A percentile compares a stretch with the other conserved stretches of the same genome.
phyloP scores from a whole-genome alignment of 352 stramenopile genomes.

The Thalassiosira mediterranea region DNA sequence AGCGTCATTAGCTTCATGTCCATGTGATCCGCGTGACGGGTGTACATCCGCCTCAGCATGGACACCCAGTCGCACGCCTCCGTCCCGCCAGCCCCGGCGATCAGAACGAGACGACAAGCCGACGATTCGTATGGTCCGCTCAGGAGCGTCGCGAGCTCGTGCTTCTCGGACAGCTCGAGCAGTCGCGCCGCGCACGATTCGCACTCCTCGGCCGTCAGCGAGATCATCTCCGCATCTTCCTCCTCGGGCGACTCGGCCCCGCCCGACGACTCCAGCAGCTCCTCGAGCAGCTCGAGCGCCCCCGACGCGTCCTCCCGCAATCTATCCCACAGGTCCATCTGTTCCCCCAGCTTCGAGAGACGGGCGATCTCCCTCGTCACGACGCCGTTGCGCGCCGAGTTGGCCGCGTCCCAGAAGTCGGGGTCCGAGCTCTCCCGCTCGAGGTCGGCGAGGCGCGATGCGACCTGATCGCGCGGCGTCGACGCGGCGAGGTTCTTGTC shows the following conservation, averaged over 20 bases:
- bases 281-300: constrained; percentile 63
- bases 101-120: constrained; percentile 67
- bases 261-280: constrained; percentile 3
- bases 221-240: constrained; percentile 53
- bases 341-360: constrained; percentile 40
- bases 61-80: constrained; percentile 96
- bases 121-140: constrained; percentile 69
- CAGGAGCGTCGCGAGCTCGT: constrained; percentile 73
- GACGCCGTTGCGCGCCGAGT: constrained; percentile 37
- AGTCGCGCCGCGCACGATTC: constrained; percentile 32
- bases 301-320: constrained; percentile 54
- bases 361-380: constrained; percentile 56
- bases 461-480: not conserved
- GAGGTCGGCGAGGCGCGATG: constrained; percentile 50
- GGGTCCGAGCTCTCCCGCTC: constrained; percentile 66
- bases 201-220: constrained; percentile 58
- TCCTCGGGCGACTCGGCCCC: not conserved
- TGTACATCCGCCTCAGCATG: constrained; percentile 96
- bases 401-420: constrained; percentile 69
- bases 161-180: constrained; percentile 53
- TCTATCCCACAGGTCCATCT: constrained; percentile 58
- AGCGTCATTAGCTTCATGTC: constrained; percentile 58
- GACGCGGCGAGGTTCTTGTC: constrained; percentile 21
- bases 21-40: constrained; percentile 78
- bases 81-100: constrained; percentile 88